These are phyloP conservation scores for Chlamydomonas schloesseri DNA, from an alignment of 139 green algal genomes.

Conservation along the genomic window DNA sequence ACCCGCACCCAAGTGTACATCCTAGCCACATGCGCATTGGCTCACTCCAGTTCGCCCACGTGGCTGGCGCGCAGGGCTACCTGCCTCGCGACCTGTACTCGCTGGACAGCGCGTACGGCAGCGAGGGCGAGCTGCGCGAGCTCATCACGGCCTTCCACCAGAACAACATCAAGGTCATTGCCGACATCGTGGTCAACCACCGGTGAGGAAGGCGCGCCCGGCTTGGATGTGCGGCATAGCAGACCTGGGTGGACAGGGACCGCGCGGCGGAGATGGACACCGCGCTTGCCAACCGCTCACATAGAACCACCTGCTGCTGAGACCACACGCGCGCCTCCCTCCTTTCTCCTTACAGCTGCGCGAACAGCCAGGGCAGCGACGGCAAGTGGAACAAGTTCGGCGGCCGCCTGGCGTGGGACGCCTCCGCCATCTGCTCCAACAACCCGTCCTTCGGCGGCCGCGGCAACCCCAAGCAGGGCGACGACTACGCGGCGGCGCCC, in stretches of 20 bases:
- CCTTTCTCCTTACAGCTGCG: constrained; percentile 32
- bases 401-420: constrained; percentile 93
- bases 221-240: not conserved
- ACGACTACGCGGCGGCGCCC: constrained; percentile 93
- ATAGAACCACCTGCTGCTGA: too few relatives aligned
- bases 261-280: too few relatives aligned
- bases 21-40: too few relatives aligned
- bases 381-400: constrained; percentile 93
- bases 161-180: constrained; percentile 86
- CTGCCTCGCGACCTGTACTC: constrained; percentile 83
- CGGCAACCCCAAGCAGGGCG: constrained; percentile 82
- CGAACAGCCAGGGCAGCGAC: constrained; percentile 74
- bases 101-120: constrained; percentile 71
- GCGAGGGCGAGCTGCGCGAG: constrained; percentile 72
- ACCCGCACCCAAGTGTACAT: too few relatives aligned
- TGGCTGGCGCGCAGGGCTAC: too few relatives aligned
- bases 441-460: constrained; percentile 89
- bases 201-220: constrained; percentile 64
- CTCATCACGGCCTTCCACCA: constrained; percentile 75
- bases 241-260: too few relatives aligned
- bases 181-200: constrained; percentile 98
- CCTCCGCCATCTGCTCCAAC: constrained; percentile 84
- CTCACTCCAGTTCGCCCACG: too few relatives aligned
- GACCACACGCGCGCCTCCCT: not conserved
- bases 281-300: too few relatives aligned